Evolutionary conservation across 2,329 filamentous ascomycete species (phyloP).

Genomic region (Alternaria hordeiaustralica): DNA sequence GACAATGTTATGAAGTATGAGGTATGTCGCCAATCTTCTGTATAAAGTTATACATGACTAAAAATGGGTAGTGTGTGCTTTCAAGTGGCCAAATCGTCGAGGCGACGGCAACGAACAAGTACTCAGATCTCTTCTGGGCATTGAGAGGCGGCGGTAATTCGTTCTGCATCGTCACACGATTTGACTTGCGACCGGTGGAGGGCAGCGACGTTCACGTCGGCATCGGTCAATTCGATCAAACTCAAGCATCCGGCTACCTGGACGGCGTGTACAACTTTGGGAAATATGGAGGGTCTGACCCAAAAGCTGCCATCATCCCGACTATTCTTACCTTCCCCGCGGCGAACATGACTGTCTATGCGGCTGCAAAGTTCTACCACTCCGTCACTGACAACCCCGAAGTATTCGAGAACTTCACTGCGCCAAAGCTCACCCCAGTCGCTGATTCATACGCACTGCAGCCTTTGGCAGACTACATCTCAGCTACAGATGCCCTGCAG

Average conservation of each 20-base stretch:
- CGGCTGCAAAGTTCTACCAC: constrained; percentile 28
- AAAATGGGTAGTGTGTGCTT: constrained; percentile 24
- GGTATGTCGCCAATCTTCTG: not conserved
- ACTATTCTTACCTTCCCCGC: constrained; percentile 24
- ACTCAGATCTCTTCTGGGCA: constrained; percentile 45
- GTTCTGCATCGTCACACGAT: constrained; percentile 29
- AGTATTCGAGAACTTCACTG: constrained; percentile 30
- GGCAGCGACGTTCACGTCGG: constrained; percentile 18
- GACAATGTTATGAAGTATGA: constrained; percentile 35
- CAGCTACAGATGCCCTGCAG: constrained; percentile 15
- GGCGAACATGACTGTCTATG: constrained; percentile 19
- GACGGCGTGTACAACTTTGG: constrained; percentile 31
- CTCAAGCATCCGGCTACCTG: constrained; percentile 20
- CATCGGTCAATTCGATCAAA: constrained; percentile 21
- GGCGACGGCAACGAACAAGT: constrained; percentile 25
- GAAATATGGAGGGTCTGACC: constrained; percentile 20
- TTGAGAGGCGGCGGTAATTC: constrained; percentile 37
- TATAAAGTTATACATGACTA: not conserved
- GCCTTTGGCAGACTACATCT: constrained; percentile 17
- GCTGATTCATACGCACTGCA: constrained; percentile 22
- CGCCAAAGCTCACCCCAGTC: constrained; percentile 19
- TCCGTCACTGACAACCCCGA: constrained; percentile 15
- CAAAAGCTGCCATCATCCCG: constrained; percentile 28
- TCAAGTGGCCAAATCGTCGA: constrained; percentile 30
- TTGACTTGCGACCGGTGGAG: constrained; percentile 18